Base-by-base conservation (phyloP, 495 filamentous ascomycete genomes). In the Annulohypoxylon maeteangense region DNA sequence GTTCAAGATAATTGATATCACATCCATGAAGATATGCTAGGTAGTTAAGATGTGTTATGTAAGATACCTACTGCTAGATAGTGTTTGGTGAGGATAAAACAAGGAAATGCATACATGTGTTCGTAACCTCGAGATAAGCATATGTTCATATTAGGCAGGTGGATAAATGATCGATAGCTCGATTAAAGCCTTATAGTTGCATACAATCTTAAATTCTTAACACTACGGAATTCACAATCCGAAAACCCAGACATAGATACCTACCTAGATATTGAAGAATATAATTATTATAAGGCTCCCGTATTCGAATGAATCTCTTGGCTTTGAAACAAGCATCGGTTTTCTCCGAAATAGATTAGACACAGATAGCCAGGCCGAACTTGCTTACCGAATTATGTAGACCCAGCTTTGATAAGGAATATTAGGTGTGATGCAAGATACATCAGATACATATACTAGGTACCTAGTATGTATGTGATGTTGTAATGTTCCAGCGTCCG, bases 361-460 rank as follows among this genome's bases (percentile, higher is more conserved):
- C 25, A 56, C 34, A 5, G 12, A 14, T n/a, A 4, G 14, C 27
- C 27, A 34, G 29, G 11, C 29, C 29, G 29, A 55, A 16, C 5
- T 36, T 55, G n/a, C 29, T 55, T 36, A 55, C 51, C 51, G 51
- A 55, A 40, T n/a, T 40, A 29, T 16, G 29, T 18, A 29, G 51
- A 23, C 31, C 51, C 51, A 36, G 29, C 16, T 23, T 34, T 57
- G 62, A 65, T 67, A 67, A 59, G 55, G 16, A 54, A 51, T 53
- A 14, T 3, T 29, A 3, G 64, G 44, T 29, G 47, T 23, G 22
- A 51, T 54, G 20, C 27, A 20, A 10, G 20, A 54, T 18, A 34
- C n/a, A n/a, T n/a, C n/a, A n/a, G n/a, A n/a, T n/a, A n/a, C n/a
- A n/a, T n/a, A n/a, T n/a, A n/a, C n/a, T n/a, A n/a, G n/a, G n/a